Base-by-base conservation (phyloP, 2,329 filamentous ascomycete species). In the Paecilomyces dactylethromorphus region DNA sequence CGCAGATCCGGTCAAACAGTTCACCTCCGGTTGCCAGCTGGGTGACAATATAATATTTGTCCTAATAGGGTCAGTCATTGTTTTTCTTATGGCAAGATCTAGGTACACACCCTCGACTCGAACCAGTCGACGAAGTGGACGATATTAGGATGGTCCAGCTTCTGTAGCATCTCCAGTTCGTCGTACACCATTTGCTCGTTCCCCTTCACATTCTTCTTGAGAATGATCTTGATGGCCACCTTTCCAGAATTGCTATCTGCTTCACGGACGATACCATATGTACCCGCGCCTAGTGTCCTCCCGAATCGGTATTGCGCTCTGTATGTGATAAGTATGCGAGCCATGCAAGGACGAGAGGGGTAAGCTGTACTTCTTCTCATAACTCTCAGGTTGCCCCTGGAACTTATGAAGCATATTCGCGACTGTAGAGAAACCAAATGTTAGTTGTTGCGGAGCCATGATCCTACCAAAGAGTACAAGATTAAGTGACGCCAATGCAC, bases 11-110 rank as follows among this genome's bases (percentile, higher is more conserved):
- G 71, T 99, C 94, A 76, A 99, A 99, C 63, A 99, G 80, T 79
- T 99, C 94, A 74, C 94, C 94, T 65, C 94, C 94, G 0, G 91
- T 96, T 50, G 94, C 94, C 58, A 99, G 83, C 76, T 99, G 89
- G 32, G 94, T 99, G 68, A 99, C 92, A 67, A 99, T 97, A 76
- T 99, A 99, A 80, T 96, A 99, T 81, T 99, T 99, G 81, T 99
- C 94, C 92, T 96, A 68, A 31, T 55, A 18, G 54, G 1, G 26
- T 69, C 53, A 68, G 64, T 49, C 39, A 51, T 50, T 49, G 54
- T 32, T 1, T n/a, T 45, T 21, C 35, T 11, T 1, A 49, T 15
- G 15, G 6, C 10, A 8, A 15, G 11, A 22, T 21, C 1, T 5
- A 54, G 29, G 52, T 39, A 64, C 87, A 66, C 79, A 96, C 92